Base-by-base conservation (phyloP, 805 yeast species). In the Saccharomycopsis fibuligera region DNA sequence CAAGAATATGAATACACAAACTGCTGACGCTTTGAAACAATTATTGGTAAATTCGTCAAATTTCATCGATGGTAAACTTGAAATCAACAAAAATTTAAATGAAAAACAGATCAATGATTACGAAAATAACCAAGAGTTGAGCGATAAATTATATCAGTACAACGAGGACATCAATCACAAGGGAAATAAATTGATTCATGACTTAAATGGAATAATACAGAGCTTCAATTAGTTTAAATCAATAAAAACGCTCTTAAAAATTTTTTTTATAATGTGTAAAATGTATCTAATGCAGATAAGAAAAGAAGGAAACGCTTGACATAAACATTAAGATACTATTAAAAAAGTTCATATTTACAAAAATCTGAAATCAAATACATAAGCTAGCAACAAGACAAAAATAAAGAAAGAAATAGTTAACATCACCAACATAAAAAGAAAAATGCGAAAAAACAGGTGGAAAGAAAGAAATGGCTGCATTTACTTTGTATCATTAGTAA, bases 401-500 rank as follows among this genome's bases (percentile, higher is more conserved):
- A n/a, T n/a, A n/a, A n/a, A n/a, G n/a, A n/a, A n/a, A n/a, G n/a
- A n/a, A n/a, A n/a, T n/a, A n/a, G n/a, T n/a, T 33, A 16, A n/a
- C 9, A 27, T 27, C 10, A 27, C 12, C 31, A 10, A 12, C 17
- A 10, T 5, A 12, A 33, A 5, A 33, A 33, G n/a, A 33, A 9
- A 6, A 33, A 33, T 17, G 6, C 37, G 6, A 33, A 10, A 33
- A 10, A 33, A 33, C 5, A 33, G 14, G 17, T n/a, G 8, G 12
- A 35, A 35, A n/a, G 14, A 35, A 35, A 2, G 39, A 35, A 35
- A 19, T 35, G 39, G 17, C 10, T 4, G 4, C 21, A 38, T 38
- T 19, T 38, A 9, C 10, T 19, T 38, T 22, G 10, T 23, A 21
- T n/a, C 14, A 2, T 22, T 8, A 27, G 58, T 58, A 76, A 52